Percentiles rank a stretch among this genome's conserved stretches.
Evolutionary conservation across 805 yeast species (phyloP).

Genomic region (Komagataella pastoris): DNA sequence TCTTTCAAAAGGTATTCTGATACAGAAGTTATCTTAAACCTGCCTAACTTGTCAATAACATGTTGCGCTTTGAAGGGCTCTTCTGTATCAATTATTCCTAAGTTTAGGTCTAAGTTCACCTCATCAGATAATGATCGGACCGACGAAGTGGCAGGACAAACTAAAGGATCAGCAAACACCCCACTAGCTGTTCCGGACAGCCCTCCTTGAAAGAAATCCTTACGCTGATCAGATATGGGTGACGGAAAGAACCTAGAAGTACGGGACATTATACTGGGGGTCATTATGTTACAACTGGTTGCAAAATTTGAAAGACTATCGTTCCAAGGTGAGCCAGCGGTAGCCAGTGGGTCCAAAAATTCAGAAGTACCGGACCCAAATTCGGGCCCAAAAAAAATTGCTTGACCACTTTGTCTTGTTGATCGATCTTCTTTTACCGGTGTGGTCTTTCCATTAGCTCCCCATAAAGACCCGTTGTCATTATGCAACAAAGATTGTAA

Average conservation of each 20-base stretch:
- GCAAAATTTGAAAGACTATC: not conserved
- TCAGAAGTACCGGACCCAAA: not conserved
- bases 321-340: not conserved
- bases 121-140: not conserved
- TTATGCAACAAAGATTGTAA: not conserved
- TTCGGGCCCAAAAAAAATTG: not conserved
- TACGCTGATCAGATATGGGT: slow-evolving; percentile 13
- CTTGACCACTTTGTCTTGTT: not conserved
- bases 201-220: slow-evolving; percentile 3
- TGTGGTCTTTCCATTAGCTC: not conserved
- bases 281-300: not conserved
- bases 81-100: not conserved
- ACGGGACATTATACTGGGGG: slow-evolving; percentile 5
- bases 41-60: not conserved
- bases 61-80: not conserved
- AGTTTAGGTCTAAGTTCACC: not conserved
- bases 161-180: not conserved
- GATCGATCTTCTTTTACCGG: not conserved
- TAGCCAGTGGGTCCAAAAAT: not conserved
- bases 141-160: not conserved
- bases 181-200: not conserved
- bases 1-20: not conserved
- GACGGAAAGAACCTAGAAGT: slow-evolving; percentile 22
- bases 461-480: not conserved
- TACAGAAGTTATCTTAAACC: not conserved